Percentiles rank a stretch among this genome's conserved stretches.
Conservation (phyloP, 1,139 yeast species). For the Blastobotrys elegans region DNA sequence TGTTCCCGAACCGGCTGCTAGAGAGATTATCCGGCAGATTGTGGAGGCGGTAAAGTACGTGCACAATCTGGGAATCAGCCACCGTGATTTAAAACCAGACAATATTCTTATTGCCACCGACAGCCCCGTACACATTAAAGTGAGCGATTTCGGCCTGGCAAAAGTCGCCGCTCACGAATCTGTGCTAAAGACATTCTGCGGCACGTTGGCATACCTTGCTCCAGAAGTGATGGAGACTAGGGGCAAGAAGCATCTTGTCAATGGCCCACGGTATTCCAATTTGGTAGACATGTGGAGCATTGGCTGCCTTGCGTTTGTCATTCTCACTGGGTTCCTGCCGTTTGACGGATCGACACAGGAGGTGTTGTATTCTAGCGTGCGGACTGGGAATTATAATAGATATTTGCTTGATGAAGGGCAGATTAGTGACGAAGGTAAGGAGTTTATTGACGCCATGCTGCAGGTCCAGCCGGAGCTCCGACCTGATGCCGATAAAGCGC, state of each 20-base stretch:
- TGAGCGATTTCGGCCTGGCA: constrained; percentile 90
- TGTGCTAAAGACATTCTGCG: constrained; percentile 83
- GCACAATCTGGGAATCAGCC: constrained; percentile 84
- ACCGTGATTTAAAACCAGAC: constrained; percentile 84
- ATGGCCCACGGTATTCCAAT: constrained; percentile 54
- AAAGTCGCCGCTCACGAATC: constrained; percentile 73
- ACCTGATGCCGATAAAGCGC: constrained; percentile 66
- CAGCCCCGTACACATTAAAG: constrained; percentile 83
- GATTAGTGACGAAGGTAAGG: constrained; percentile 58
- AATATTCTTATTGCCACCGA: constrained; percentile 86
- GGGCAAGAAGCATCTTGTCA: constrained; percentile 29
- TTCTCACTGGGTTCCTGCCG: constrained; percentile 87
- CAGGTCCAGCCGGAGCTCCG: constrained; percentile 71
- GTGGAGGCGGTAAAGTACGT: constrained; percentile 81
- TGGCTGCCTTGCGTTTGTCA: constrained; percentile 86
- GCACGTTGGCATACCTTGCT: constrained; percentile 86
- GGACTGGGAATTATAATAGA: constrained; percentile 72
- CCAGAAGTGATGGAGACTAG: constrained; percentile 88
- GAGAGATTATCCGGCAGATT: constrained; percentile 79
- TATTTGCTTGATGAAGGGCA: constrained; percentile 68
- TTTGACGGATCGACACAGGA: constrained; percentile 91
- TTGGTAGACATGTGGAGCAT: constrained; percentile 95
- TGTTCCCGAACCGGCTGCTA: constrained; percentile 84
- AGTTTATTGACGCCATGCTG: constrained; percentile 61
- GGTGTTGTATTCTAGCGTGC: constrained; percentile 70